Evolutionary conservation across 2,329 filamentous ascomycete genomes (phyloP).

Genomic region (Cladophialophora exuberans): DNA sequence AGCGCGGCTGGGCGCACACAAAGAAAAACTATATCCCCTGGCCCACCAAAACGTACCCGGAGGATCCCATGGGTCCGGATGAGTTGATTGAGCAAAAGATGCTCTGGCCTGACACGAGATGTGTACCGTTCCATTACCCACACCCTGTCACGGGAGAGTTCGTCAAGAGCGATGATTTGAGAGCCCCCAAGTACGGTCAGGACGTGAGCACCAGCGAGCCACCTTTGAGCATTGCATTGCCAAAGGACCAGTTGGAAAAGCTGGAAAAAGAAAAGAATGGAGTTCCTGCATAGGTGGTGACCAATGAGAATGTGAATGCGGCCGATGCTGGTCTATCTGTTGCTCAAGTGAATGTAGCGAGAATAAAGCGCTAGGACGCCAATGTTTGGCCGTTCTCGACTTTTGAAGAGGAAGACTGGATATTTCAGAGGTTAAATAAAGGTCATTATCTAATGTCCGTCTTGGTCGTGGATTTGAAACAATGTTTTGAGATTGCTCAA

Average conservation of each 20-base stretch:
- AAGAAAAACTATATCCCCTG: constrained; percentile 59
- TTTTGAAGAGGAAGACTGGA: too few relatives aligned
- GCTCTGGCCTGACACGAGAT: constrained; percentile 61
- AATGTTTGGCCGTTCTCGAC: neutral
- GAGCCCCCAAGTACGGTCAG: constrained; percentile 24
- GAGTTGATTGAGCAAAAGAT: constrained; percentile 58
- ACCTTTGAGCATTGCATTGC: constrained; percentile 24
- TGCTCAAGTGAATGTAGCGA: too few relatives aligned
- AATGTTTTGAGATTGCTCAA: too few relatives aligned
- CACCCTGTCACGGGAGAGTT: constrained; percentile 26
- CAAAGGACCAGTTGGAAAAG: constrained; percentile 22
- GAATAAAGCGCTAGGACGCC: too few relatives aligned
- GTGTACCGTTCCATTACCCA: constrained; percentile 35
- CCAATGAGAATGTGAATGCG: constrained; percentile 8
- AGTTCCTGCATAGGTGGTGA: neutral
- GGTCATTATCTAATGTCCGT: too few relatives aligned
- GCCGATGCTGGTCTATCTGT: neutral
- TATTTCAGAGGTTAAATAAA: too few relatives aligned
- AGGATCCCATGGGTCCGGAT: constrained; percentile 56
- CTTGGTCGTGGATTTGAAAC: too few relatives aligned
- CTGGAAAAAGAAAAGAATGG: constrained; percentile 12
- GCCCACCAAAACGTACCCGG: constrained; percentile 52
- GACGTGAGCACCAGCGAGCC: constrained; percentile 24
- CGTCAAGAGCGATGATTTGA: constrained; percentile 22
- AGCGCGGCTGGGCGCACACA: constrained; percentile 58